Conservation (phyloP, 2,329 filamentous ascomycete genomes). For the Colletotrichum gloeosporioides region DNA sequence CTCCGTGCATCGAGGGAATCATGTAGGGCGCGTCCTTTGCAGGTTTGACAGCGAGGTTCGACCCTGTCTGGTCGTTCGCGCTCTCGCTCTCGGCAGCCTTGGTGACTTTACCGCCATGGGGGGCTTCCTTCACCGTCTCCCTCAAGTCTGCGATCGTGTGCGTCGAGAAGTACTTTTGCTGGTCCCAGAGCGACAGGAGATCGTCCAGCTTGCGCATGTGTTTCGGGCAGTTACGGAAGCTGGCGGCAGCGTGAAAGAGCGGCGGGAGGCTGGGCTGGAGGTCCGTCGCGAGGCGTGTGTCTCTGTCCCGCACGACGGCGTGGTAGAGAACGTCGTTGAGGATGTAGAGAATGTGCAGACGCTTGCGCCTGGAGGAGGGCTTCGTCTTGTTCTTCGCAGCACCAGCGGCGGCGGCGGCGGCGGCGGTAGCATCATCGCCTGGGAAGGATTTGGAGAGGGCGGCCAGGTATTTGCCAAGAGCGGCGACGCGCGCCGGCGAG, state of each 20-base stretch:
- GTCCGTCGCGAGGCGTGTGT: slow-evolving; percentile 57
- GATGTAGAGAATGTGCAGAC: slow-evolving; percentile 79
- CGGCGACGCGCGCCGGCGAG: slow-evolving; percentile 68
- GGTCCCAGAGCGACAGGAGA: slow-evolving; percentile 74
- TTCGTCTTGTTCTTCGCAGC: slow-evolving; percentile 15
- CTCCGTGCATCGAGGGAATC: slow-evolving; percentile 80
- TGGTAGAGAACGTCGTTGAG: slow-evolving; percentile 82
- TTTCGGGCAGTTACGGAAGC: slow-evolving; percentile 66
- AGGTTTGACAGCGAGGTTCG: slow-evolving; percentile 25
- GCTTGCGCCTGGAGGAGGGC: slow-evolving; percentile 69
- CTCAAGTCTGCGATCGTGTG: slow-evolving; percentile 64
- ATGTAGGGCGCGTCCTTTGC: slow-evolving; percentile 68
- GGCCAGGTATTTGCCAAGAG: slow-evolving; percentile 78
- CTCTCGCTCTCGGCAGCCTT: slow-evolving; percentile 13
- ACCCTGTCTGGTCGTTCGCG: slow-evolving; percentile 20
- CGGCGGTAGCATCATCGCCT: not conserved
- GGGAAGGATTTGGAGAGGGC: slow-evolving; percentile 68
- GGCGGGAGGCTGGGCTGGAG: slow-evolving; percentile 65
- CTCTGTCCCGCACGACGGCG: slow-evolving; percentile 55
- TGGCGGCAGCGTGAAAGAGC: slow-evolving; percentile 64
- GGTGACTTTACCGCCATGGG: slow-evolving; percentile 21
- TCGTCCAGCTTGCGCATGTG: slow-evolving; percentile 68
- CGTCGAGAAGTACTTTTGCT: slow-evolving; percentile 64
- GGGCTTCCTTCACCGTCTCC: slow-evolving; percentile 54
- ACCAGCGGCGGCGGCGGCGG: not conserved